Conservation (phyloP, 345 rosid genomes). For the Leavenworthia alabamica region DNA sequence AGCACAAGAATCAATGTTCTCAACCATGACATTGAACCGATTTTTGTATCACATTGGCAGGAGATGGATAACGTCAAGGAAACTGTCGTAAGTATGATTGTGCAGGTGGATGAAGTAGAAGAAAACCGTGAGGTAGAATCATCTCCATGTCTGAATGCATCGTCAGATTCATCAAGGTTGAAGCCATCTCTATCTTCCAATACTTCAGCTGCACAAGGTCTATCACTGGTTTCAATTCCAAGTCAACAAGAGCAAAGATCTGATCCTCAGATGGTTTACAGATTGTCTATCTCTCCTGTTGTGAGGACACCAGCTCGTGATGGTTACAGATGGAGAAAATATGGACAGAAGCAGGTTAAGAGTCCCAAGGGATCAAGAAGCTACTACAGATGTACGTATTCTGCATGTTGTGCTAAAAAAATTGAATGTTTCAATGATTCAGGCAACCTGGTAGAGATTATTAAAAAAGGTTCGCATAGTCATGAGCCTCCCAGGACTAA, state of each 20-base stretch:
- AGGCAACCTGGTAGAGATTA: slow-evolving; percentile 63
- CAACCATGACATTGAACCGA: background rate
- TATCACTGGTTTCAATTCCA: slow-evolving; percentile 44
- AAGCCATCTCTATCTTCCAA: slow-evolving; percentile 1
- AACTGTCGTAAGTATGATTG: slow-evolving; percentile 15
- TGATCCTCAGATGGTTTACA: slow-evolving; percentile 31
- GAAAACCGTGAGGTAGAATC: slow-evolving; percentile 34
- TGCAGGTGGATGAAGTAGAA: slow-evolving; percentile 30
- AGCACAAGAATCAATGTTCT: background rate
- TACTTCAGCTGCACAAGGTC: slow-evolving; percentile 46
- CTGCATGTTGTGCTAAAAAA: slow-evolving; percentile 80
- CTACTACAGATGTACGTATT: slow-evolving; percentile 80
- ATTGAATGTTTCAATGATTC: slow-evolving; percentile 66
- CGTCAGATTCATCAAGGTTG: slow-evolving; percentile 8
- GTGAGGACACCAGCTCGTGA: slow-evolving; percentile 52
- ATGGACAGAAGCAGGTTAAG: slow-evolving; percentile 98
- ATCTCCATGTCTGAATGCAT: slow-evolving; percentile 26
- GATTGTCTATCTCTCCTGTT: slow-evolving; percentile 31
- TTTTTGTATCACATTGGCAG: slow-evolving; percentile 13
- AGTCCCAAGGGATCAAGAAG: slow-evolving; percentile 87
- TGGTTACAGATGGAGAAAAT: slow-evolving; percentile 94
- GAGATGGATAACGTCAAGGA: slow-evolving; percentile 26
- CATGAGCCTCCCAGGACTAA: slow-evolving; percentile 83
- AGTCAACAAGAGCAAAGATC: slow-evolving; percentile 33
- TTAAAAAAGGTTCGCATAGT: slow-evolving; percentile 74